phyloP scores from a whole-genome alignment of 148 eudicot species.

The Chenopodium formosanum region DNA sequence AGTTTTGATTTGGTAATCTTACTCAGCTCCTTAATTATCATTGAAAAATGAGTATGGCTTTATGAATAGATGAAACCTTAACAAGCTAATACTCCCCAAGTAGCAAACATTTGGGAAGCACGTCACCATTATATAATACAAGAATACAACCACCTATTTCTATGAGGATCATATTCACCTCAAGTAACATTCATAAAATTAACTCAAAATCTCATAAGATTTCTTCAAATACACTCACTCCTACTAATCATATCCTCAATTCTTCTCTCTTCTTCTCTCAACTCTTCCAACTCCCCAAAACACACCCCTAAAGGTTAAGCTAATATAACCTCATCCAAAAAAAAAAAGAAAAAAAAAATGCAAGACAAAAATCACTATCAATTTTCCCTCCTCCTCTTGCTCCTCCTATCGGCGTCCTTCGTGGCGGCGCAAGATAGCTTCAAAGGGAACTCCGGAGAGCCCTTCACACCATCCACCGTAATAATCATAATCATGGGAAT shows the following conservation, averaged over 20 bases:
- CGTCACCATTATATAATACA: neutral
- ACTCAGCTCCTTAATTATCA: neutral
- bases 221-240: neutral
- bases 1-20: too few species aligned
- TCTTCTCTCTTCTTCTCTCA: neutral
- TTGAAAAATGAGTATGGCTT: neutral
- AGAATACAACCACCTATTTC: neutral
- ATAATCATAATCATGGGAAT: constrained; percentile 31
- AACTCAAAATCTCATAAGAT: neutral
- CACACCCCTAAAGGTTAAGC: neutral
- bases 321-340: neutral
- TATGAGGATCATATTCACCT: constrained; percentile 6
- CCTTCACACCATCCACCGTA: constrained; percentile 30
- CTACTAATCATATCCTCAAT: neutral
- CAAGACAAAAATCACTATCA: too few species aligned
- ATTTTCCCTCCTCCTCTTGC: neutral
- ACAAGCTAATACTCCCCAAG: neutral
- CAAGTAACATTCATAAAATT: constrained; percentile 12
- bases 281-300: constrained; percentile 3
- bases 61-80: neutral
- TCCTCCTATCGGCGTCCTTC: constrained; percentile 4
- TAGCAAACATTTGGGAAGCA: neutral
- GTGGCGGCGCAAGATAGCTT: constrained; percentile 26
- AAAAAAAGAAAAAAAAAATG: neutral
- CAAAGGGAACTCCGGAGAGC: constrained; percentile 23